These are phyloP conservation scores for Limnanthes douglasii DNA, from an alignment of 345 rosid genomes.

Conservation along the genomic window DNA sequence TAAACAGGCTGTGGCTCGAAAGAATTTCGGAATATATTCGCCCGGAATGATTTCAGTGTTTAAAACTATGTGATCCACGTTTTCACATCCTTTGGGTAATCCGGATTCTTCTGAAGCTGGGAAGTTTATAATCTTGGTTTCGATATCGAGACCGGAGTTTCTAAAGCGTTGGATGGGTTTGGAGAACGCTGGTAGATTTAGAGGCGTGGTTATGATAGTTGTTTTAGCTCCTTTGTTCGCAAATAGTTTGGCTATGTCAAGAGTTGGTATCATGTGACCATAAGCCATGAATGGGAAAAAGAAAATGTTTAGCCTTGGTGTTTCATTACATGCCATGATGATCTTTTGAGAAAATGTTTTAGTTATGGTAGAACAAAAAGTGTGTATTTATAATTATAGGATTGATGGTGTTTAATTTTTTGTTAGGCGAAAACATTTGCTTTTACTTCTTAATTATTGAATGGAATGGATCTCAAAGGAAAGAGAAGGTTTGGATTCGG, in stretches of 20 bases:
- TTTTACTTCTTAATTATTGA: no score
- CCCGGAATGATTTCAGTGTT: not conserved
- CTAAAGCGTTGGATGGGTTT: slow-evolving; percentile 2
- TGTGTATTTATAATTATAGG: not conserved
- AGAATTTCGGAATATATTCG: slow-evolving; percentile 11
- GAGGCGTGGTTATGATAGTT: slow-evolving; percentile 22
- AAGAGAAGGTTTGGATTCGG: no score
- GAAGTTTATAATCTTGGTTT: slow-evolving; percentile 6
- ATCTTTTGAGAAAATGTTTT: not conserved
- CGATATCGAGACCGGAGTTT: slow-evolving; percentile 6
- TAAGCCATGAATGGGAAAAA: slow-evolving; percentile 23
- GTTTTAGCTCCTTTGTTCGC: slow-evolving; percentile 13
- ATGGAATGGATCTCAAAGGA: no score
- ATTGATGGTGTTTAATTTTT: no score
- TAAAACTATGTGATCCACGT: not conserved
- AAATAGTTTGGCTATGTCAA: slow-evolving; percentile 25
- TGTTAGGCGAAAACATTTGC: no score
- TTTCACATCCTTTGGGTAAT: slow-evolving; percentile 7
- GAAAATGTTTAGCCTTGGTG: slow-evolving; percentile 13
- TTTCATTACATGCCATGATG: not conserved
- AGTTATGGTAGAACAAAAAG: not conserved
- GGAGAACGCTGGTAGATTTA: slow-evolving; percentile 8
- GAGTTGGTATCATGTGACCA: slow-evolving; percentile 21
- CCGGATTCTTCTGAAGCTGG: slow-evolving; percentile 6
- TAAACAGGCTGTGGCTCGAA: slow-evolving; percentile 18